Percentiles rank a stretch among this genome's conserved stretches.
These are phyloP conservation scores for Yamadazyma buinensis DNA, from an alignment of 1,139 yeast genomes.

Conservation along the genomic window DNA sequence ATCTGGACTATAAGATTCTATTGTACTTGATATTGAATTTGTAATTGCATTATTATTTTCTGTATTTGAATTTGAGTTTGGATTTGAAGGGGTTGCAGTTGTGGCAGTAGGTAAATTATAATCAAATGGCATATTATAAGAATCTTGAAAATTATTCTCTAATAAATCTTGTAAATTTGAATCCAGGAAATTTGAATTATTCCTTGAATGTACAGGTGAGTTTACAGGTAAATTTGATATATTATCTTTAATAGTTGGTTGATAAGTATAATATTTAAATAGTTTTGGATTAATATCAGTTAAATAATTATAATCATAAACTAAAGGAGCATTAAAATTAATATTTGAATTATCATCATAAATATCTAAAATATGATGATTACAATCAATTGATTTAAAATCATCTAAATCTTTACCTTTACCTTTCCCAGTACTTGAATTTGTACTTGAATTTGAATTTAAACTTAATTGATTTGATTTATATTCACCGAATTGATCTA, in stretches of 20 bases:
- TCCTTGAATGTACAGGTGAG: background rate
- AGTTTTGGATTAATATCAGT: slow-evolving; percentile 36
- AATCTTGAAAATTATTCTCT: slow-evolving; percentile 4
- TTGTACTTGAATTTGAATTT: too few species aligned
- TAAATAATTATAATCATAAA: slow-evolving; percentile 42
- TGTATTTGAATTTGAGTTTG: background rate
- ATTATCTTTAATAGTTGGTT: slow-evolving; percentile 6
- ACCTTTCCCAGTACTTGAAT: background rate
- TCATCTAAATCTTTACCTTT: background rate
- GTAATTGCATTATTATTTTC: background rate
- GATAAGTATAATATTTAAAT: slow-evolving; percentile 35
- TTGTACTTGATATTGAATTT: background rate
- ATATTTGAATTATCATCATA: slow-evolving; percentile 12
- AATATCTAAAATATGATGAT: slow-evolving; percentile 12
- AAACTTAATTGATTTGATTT: slow-evolving; percentile 9
- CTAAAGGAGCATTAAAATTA: slow-evolving; percentile 38
- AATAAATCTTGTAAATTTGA: background rate
- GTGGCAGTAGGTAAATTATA: too few species aligned
- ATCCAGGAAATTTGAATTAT: background rate
- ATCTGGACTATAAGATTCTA: slow-evolving; percentile 12
- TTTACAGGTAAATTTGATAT: background rate
- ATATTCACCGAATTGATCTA: slow-evolving; percentile 38
- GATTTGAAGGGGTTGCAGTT: too few species aligned
- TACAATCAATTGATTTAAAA: background rate
- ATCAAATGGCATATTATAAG: slow-evolving; percentile 4